Evolutionary conservation across 495 filamentous ascomycete species (phyloP), one percentile per base, ranked within the genome.

Genomic region (Tuber borchii): DNA sequence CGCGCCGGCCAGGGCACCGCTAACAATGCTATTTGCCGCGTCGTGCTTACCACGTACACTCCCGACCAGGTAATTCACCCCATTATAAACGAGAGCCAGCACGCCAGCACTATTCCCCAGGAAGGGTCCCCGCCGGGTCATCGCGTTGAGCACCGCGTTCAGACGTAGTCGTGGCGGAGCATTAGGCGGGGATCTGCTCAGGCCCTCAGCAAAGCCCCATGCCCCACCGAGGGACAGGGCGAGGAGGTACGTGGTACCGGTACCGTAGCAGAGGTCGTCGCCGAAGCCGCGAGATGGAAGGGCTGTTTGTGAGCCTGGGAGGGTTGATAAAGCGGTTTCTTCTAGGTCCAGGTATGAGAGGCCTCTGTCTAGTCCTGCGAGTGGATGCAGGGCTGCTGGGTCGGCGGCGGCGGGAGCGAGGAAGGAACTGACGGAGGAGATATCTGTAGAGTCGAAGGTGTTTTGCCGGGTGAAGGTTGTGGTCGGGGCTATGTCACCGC

Each of bases 221-320:
- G 88, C 89, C 74, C 95, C 95, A 81, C 95, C 95, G 61, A 96
- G 72, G n/a, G 92, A 88, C 77, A 99, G 86, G 1, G 91, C 95
- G 17, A 90, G 86, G 72, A 99, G 88, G 84, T 99, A 99, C 78
- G 93, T 97, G 48, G 94, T 90, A 74, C 95, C 95, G 39, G 95
- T 94, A 81, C 96, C 96, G 83, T 99, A 99, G 85, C 95, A 98
- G 71, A 99, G 90, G 84, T 99, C 95, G 83, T 99, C 95, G 71
- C 93, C 95, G 90, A 96, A 99, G 80, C 95, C 95, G 83, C 96
- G 91, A 42, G 94, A 97, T 7, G 96, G 96, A 46, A 99, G 88
- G 48, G 93, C 91, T 20, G 94, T 93, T 75, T 91, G 91, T 61
- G 89, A 87, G 81, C 94, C 94, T 71, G 95, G 93, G n/a, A 97